These are phyloP conservation scores for Amyloporia xantha DNA, from an alignment of 768 basidiomycete genomes.

Conservation along the genomic window DNA sequence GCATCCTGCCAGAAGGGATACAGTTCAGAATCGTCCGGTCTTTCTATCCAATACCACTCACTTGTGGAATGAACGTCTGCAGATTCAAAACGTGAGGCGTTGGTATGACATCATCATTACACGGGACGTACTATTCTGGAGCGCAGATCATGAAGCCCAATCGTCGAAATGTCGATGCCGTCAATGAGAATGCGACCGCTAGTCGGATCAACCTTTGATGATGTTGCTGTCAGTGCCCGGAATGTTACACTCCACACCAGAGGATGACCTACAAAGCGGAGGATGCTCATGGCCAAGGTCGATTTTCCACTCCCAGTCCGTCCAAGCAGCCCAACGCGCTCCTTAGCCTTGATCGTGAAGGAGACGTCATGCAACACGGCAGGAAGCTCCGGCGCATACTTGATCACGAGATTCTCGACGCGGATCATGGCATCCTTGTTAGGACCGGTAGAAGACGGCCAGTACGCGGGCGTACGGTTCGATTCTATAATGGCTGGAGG, in stretches of 20 bases:
- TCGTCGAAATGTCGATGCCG: slow-evolving; percentile 81
- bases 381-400: slow-evolving; percentile 81
- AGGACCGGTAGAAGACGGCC: slow-evolving; percentile 68
- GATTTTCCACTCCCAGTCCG: slow-evolving; percentile 81
- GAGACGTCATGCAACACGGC: slow-evolving; percentile 71
- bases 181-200: slow-evolving; percentile 76
- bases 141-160: slow-evolving; percentile 80
- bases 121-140: slow-evolving; percentile 60
- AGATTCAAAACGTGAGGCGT: too few relatives aligned
- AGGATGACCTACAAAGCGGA: slow-evolving; percentile 59
- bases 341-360: slow-evolving; percentile 62
- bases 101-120: too few relatives aligned
- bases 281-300: slow-evolving; percentile 79
- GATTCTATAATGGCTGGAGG: slow-evolving; percentile 71
- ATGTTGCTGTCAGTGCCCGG: neutral
- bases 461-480: slow-evolving; percentile 80
- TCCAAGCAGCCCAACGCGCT: slow-evolving; percentile 75
- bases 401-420: slow-evolving; percentile 72
- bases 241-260: neutral
- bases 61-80: slow-evolving; percentile 75
- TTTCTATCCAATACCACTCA: slow-evolving; percentile 3
- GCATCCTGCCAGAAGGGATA: slow-evolving; percentile 44
- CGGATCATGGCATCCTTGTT: slow-evolving; percentile 47
- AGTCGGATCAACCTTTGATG: slow-evolving; percentile 58
- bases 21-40: neutral